Percentiles rank a stretch among this genome's conserved stretches.
Conservation (phyloP, 75 land plant genomes). For the Picea sitchensis region DNA sequence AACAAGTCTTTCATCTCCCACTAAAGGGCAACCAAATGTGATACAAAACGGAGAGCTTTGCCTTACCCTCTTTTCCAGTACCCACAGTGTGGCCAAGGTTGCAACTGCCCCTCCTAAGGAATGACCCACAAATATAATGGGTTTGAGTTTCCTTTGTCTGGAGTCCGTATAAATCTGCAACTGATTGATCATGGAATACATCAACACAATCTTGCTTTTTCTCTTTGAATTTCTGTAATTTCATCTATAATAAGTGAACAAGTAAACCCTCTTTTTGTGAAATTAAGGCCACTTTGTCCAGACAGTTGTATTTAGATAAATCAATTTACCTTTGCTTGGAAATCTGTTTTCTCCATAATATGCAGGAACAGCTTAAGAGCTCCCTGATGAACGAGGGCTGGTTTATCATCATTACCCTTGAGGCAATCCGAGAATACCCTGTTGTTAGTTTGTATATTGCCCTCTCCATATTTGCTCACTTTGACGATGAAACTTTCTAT, state of each 20-base stretch:
- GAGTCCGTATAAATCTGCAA: background rate
- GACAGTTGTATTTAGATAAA: background rate
- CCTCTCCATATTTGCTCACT: slow-evolving; percentile 2
- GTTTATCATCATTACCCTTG: background rate
- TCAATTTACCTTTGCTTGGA: background rate
- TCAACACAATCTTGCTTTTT: background rate
- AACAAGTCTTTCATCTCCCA: slow-evolving; percentile 38
- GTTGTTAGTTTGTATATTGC: background rate
- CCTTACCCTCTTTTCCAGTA: background rate
- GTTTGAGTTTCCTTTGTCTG: background rate
- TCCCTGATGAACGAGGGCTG: background rate
- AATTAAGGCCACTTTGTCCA: background rate
- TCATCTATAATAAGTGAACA: background rate
- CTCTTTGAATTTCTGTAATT: no score
- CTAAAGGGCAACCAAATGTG: slow-evolving; percentile 66
- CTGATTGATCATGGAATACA: background rate
- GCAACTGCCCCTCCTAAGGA: slow-evolving; percentile 9
- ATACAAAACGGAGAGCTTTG: slow-evolving; percentile 26
- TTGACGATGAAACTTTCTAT: background rate
- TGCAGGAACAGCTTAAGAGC: background rate
- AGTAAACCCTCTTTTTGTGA: background rate
- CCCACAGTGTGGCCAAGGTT: slow-evolving; percentile 3
- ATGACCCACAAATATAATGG: slow-evolving; percentile 3
- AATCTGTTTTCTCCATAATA: background rate
- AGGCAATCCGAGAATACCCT: background rate